Evolutionary conservation across 495 filamentous ascomycete genomes (phyloP), one percentile per base, ranked within the genome.

Genomic region (Annulohypoxylon bovei): DNA sequence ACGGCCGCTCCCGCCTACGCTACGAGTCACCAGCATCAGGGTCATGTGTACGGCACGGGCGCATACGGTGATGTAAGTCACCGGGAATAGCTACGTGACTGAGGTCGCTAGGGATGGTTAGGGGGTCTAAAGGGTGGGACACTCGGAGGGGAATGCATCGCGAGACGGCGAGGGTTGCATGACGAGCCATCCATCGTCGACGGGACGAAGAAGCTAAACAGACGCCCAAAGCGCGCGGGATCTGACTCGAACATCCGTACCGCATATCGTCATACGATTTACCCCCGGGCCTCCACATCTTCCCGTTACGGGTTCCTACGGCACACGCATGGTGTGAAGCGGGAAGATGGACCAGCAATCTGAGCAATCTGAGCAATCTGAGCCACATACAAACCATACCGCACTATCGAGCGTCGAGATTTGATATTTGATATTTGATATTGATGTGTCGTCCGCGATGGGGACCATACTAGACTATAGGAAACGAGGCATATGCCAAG

Each of bases 51-150:
- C 52, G 78, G 80, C 30, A 65, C 74, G 35, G 73, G 78, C 37
- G 65, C 76, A 6, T 85, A 84, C 62, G 79, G 77, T 40, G 80
- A 81, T 27, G 78, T 81, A 35, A 72, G 70, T 4, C 78, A 80
- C 37, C 80, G 81, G 64, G 78, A 81, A 59, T 83, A 80, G 68
- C 39, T 47, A 44, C 39, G 25, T 46, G 39, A 55, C 47, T 16
- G 4, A 3, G 28, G 23, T 57, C 42, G 20, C 50, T 32, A 46
- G 46, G 56, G 56, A 62, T 14, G 49, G 37, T n/a, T n/a, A n/a
- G n/a, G n/a, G n/a, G n/a, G n/a, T n/a, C n/a, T n/a, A 40, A 35
- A 42, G 42, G 54, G 50, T 35, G 58, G 55, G 44, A 58, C 14
- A 37, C 44, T 33, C 54, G 5, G 58, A 37, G n/a, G 23, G 33